Base-by-base conservation (phyloP, 768 basidiomycete genomes). In the Boletus coccyginus region DNA sequence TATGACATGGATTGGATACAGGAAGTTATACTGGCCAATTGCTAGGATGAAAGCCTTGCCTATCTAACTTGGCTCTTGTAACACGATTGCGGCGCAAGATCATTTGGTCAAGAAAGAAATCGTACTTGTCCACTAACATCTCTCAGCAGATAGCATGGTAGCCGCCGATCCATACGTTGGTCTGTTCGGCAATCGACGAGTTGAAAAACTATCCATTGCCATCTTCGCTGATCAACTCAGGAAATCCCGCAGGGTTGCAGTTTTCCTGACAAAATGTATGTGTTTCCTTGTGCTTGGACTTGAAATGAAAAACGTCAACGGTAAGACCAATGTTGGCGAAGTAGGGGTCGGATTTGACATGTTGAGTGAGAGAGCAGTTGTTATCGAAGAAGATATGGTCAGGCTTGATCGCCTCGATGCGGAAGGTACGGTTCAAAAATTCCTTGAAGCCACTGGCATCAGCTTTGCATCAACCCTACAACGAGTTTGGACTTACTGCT, bases 21-120 rank as follows among this genome's bases (percentile, higher is more conserved):
- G n/a, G n/a, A 31, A 4, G 19, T n/a, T 56, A 56, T 0, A 57
- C 47, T 17, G 39, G 46, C 54, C 54, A 59, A 11, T 59, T 50
- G 19, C 52, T 11, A 16, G 48, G 56, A 3, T 11, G n/a, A 42
- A 3, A 6, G 3, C 55, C 44, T 5, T 57, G 42, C 0, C 1
- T 6, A 0, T 50, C 46, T 1, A 60, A 12, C 41, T 50, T 62
- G 0, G 27, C 43, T 7, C 8, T 27, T 0, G 32, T 53, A 0
- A 12, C 6, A 12, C 14, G 13, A 32, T 76, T 76, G 2, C 49
- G 46, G 0, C 59, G 49, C 24, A 65, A 36, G 31, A 76, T 73
- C 73, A 76, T 73, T 47, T 75, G 68, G 54, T 76, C 1, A 76
- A 55, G 46, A 75, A 21, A 75, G 32, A 76, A 77, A 43, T 72